These are phyloP conservation scores for Fusarium buxicola DNA, from an alignment of 2,329 filamentous ascomycete species.

Conservation along the genomic window DNA sequence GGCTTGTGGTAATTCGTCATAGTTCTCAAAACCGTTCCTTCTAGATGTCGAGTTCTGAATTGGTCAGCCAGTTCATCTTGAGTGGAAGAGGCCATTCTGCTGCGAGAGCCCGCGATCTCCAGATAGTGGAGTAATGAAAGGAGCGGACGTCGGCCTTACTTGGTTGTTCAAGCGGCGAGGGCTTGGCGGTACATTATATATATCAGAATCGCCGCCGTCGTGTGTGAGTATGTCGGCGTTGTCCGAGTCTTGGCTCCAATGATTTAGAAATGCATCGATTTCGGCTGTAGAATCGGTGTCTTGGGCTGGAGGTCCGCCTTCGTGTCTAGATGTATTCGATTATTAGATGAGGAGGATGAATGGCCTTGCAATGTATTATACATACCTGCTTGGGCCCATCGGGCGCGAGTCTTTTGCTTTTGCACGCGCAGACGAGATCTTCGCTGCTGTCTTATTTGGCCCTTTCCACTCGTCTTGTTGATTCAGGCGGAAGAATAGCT, in stretches of 20 bases:
- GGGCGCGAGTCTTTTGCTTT: background rate
- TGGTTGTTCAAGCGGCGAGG: background rate
- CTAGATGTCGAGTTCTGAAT: background rate
- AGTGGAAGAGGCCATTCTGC: too few species aligned
- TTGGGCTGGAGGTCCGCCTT: too few species aligned
- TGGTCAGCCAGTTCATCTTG: background rate
- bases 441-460: background rate
- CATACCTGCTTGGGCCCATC: background rate
- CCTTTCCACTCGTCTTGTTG: background rate
- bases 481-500: constrained; percentile 8
- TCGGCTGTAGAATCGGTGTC: too few species aligned
- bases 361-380: too few species aligned
- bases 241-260: background rate
- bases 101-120: too few species aligned
- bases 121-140: too few species aligned
- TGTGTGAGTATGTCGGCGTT: background rate
- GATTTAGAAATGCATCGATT: too few species aligned
- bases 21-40: accelerated
- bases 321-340: too few species aligned
- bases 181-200: background rate
- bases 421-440: background rate
- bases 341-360: too few species aligned
- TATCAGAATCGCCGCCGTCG: too few species aligned
- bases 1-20: background rate
- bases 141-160: too few species aligned